phyloP scores from a whole-genome alignment of 768 basidiomycete genomes.

The Dioszegia crocea region DNA sequence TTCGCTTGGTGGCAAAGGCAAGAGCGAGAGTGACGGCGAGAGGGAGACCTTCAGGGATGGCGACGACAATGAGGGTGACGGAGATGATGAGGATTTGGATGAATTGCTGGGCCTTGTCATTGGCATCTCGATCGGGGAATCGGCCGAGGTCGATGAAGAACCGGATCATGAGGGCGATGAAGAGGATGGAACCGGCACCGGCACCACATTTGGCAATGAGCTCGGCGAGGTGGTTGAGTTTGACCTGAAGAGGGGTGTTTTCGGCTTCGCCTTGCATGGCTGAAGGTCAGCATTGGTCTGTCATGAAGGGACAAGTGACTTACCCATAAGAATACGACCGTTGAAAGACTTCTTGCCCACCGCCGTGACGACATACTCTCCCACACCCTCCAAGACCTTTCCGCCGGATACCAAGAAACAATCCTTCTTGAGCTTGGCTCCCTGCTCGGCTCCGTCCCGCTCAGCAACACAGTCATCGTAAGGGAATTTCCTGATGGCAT shows the following conservation, averaged over 20 bases:
- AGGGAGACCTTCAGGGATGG: conserved; percentile 88
- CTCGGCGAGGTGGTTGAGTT: conserved; percentile 89
- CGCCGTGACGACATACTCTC: conserved; percentile 83
- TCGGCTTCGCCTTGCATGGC: conserved; percentile 82
- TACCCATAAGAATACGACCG: conserved; percentile 96
- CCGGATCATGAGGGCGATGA: conserved; percentile 79
- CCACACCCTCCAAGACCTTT: conserved; percentile 92
- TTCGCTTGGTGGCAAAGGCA: conserved; percentile 96
- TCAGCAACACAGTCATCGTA: conserved; percentile 69
- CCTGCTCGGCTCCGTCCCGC: conserved; percentile 48
- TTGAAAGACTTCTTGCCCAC: conserved; percentile 92
- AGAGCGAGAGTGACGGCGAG: conserved; percentile 93
- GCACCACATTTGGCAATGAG: conserved; percentile 89
- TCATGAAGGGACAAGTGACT: conserved; percentile 30
- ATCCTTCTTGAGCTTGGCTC: conserved; percentile 63
- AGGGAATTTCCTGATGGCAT: conserved; percentile 81
- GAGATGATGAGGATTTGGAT: conserved; percentile 90
- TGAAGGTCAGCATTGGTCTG: conserved; percentile 44
- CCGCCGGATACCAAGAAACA: conserved; percentile 88
- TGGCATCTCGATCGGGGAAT: conserved; percentile 63
- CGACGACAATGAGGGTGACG: conserved; percentile 84
- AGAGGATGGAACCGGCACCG: conserved; percentile 73
- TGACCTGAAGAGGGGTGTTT: conserved; percentile 87
- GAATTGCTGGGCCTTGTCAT: conserved; percentile 81
- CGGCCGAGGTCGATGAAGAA: conserved; percentile 85